Conservation (phyloP, 108 stramenopile genomes). For the Pseudonitzschia pungens region DNA sequence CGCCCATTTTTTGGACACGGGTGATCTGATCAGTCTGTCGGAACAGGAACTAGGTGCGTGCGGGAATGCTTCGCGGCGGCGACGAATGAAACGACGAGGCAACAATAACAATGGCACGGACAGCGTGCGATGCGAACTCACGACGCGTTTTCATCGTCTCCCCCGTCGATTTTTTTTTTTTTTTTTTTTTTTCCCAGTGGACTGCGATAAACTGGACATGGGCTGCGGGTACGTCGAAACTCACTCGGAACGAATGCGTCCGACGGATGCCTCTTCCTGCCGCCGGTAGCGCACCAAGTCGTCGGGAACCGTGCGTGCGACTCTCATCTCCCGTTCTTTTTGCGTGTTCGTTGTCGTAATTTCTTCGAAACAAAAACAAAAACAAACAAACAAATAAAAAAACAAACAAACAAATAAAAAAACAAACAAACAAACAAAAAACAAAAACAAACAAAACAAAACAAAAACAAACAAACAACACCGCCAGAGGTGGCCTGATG, state of each 20-base stretch:
- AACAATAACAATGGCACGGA: too few species aligned
- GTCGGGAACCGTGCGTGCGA: too few species aligned
- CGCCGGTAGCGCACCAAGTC: too few species aligned
- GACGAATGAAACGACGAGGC: neutral
- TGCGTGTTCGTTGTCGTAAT: too few species aligned
- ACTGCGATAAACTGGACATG: slow-evolving; percentile 78
- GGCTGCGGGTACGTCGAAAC: slow-evolving; percentile 57
- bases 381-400: neutral
- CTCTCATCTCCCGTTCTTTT: neutral
- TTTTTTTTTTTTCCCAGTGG: slow-evolving; percentile 10
- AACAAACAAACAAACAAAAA: too few species aligned
- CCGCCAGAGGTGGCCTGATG: slow-evolving; percentile 41
- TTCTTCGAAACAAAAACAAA: neutral
- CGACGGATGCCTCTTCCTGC: too few species aligned
- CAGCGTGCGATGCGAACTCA: too few species aligned
- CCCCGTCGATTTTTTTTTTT: neutral
- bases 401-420: too few species aligned
- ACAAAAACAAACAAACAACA: neutral
- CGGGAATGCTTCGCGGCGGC: neutral
- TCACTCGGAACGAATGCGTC: too few species aligned
- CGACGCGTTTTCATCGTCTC: too few species aligned
- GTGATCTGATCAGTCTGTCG: slow-evolving; percentile 63
- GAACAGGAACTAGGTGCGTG: slow-evolving; percentile 78
- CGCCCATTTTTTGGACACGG: slow-evolving; percentile 75
- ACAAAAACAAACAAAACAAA: neutral